Base-by-base conservation (phyloP, 306 rosid genomes). In the Aeschynomene evenia region DNA sequence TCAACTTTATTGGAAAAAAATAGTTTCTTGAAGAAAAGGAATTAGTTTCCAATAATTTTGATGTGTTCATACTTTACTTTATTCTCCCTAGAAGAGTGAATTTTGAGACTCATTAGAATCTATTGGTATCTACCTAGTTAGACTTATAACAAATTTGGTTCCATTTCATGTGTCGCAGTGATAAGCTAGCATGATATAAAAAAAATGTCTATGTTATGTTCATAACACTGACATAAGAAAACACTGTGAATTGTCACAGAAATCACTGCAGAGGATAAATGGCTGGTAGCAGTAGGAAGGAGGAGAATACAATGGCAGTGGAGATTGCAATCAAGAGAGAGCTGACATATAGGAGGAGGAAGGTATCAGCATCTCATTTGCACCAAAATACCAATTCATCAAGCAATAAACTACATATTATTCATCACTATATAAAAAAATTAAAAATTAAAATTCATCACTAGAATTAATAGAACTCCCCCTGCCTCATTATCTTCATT, bases 241-340 rank as follows among this genome's bases (percentile, higher is more conserved):
- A 19, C 4, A 13, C 3, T 34, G 31, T 49, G 33, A 26, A 9
- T 22, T 23, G 15, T 24, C 11, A 5, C 20, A 57, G 19, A 66
- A 46, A 45, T 59, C 21, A 51, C 40, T 26, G 70, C 13, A 9
- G 19, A 16, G 21, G 21, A 28, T 59, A 69, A 59, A 79, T 73
- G 69, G 72, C 9, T 15, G 37, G 24, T 19, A 50, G 0, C 5
- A 33, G 22, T 18, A 37, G 3, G 71, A 52, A 62, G 52, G 21
- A 55, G 57, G 33, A 53, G 49, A 79, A 69, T 2, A 45, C 60
- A 73, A 77, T 69, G 37, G 33, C 53, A 54, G 22, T 31, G 59
- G 72, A 62, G 52, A 6, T 77, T 11, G 77, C 81, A 54, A 70
- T 77, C 59, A 34, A 31, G 62, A 77, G 64, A 19, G 77, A 77